These are phyloP conservation scores for Paracamarosporium sp. DNA, from an alignment of 2,329 filamentous ascomycete genomes.

Conservation along the genomic window DNA sequence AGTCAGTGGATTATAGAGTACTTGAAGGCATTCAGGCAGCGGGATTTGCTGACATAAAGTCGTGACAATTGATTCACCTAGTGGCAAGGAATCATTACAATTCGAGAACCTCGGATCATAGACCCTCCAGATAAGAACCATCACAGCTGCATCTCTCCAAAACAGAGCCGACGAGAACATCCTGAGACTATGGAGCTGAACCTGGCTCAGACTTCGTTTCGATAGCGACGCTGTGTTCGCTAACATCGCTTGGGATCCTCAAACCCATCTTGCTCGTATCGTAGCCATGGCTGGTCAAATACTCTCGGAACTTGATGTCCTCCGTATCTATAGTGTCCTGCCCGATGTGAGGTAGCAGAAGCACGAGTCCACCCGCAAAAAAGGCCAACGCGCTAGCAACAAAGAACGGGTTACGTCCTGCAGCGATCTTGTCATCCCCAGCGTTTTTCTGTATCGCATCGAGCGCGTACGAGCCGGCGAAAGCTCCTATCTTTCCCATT, in stretches of 20 bases:
- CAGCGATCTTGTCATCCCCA: conserved; percentile 47
- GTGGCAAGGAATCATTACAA: no score
- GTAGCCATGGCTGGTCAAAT: conserved; percentile 76
- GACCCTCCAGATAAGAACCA: neutral
- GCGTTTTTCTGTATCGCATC: conserved; percentile 62
- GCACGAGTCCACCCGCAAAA: conserved; percentile 69
- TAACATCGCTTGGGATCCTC: conserved; percentile 9
- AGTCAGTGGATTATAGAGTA: no score
- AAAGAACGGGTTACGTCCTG: conserved; percentile 87
- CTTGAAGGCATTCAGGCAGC: no score
- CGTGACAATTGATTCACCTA: no score
- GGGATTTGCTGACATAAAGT: no score
- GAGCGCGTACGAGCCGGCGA: conserved; percentile 85
- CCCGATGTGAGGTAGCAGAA: conserved; percentile 76
- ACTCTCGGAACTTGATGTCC: conserved; percentile 76
- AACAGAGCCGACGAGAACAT: neutral
- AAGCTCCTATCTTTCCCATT: conserved; percentile 79
- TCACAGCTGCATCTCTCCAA: no score
- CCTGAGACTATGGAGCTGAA: neutral
- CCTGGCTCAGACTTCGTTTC: conserved; percentile 10
- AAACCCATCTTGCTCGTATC: conserved; percentile 68
- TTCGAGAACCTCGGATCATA: no score
- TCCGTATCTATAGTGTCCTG: conserved; percentile 85
- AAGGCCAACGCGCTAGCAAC: conserved; percentile 81
- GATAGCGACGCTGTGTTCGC: conserved; percentile 19